A percentile compares a stretch with the other conserved stretches of the same genome.
phyloP scores from a whole-genome alignment of 208 protist genomes.

The Crithidia mellificae region DNA sequence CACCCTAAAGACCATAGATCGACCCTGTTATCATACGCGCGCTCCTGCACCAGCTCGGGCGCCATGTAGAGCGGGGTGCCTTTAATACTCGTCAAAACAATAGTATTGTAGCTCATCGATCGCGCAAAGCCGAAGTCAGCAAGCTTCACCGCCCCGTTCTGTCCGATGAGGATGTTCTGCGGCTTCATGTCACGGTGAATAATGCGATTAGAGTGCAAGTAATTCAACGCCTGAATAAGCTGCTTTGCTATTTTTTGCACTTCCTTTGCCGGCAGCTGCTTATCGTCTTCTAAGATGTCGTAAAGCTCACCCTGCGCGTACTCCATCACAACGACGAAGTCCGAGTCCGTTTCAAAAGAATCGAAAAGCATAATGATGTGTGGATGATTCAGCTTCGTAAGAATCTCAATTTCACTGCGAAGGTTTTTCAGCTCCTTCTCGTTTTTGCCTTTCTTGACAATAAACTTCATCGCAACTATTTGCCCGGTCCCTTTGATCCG shows the following conservation, averaged over 20 bases:
- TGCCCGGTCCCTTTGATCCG: constrained; percentile 91
- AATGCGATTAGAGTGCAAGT: constrained; percentile 97
- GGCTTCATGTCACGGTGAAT: constrained; percentile 97
- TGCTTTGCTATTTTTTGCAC: constrained; percentile 96
- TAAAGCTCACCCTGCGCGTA: constrained; percentile 94
- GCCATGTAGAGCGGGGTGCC: constrained; percentile 97
- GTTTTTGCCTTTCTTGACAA: constrained; percentile 95
- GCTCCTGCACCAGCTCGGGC: constrained; percentile 93
- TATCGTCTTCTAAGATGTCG: constrained; percentile 95
- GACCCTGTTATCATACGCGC: constrained; percentile 94
- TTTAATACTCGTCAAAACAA: constrained; percentile 96
- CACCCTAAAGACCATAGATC: constrained; percentile 98
- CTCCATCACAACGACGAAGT: constrained; percentile 95
- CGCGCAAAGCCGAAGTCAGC: constrained; percentile 99
- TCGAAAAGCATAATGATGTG: constrained; percentile 98
- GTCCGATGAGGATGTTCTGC: constrained; percentile 96
- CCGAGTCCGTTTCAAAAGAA: constrained; percentile 94
- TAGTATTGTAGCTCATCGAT: constrained; percentile 94
- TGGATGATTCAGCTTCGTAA: constrained; percentile 94
- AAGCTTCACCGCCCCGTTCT: constrained; percentile 95
- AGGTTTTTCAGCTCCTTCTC: constrained; percentile 93
- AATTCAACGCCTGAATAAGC: constrained; percentile 95
- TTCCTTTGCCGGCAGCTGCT: constrained; percentile 87
- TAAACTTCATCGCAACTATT: constrained; percentile 98
- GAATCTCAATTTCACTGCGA: constrained; percentile 95